Base-by-base conservation (phyloP, 1,139 yeast genomes). In the Torulaspora globosa region DNA sequence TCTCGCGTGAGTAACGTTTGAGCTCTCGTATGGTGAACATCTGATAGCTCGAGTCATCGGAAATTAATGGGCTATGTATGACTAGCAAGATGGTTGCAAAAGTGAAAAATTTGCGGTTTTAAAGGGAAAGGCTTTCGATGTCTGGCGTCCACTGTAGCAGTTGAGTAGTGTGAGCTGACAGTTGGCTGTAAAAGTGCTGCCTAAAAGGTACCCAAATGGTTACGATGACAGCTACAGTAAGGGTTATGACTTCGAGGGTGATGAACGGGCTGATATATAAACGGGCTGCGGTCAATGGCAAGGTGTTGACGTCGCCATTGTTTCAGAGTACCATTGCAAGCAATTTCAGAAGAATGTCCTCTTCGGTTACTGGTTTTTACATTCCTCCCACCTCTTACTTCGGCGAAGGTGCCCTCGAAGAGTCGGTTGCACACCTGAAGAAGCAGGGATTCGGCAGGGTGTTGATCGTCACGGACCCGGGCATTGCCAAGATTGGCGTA, bases 321-420 rank as follows among this genome's bases (percentile, higher is more conserved):
- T 6, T n/a, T 7, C 28, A 11, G 12, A 12, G 29, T 28, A 28
- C 24, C 33, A 27, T 18, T 27, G 30, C 29, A 16, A 34, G 23
- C 14, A 28, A 15, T 11, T 34, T 26, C 26, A 41, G 16, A 21
- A 41, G 30, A 47, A 41, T 41, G 46, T 29, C 47, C 39, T 47
- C 54, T 6, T 44, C 54, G 15, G 52, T 52, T 16, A 49, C 51
- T 24, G 56, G 55, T 18, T 54, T 54, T 31, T 50, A 52, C 47
- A 50, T 50, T 41, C 55, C 58, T 29, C 52, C 57, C 11, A 41
- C 51, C 11, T 54, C 58, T 29, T 48, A 41, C 43, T 54, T 53
- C 44, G 57, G 57, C 41, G 54, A 54, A 41, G 58, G 57, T 24
- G 58, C 56, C 36, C 31, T 54, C 12, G 49, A 46, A 36, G 55